Base-by-base conservation (phyloP, 208 protist species). In the Leishmania arabica region DNA sequence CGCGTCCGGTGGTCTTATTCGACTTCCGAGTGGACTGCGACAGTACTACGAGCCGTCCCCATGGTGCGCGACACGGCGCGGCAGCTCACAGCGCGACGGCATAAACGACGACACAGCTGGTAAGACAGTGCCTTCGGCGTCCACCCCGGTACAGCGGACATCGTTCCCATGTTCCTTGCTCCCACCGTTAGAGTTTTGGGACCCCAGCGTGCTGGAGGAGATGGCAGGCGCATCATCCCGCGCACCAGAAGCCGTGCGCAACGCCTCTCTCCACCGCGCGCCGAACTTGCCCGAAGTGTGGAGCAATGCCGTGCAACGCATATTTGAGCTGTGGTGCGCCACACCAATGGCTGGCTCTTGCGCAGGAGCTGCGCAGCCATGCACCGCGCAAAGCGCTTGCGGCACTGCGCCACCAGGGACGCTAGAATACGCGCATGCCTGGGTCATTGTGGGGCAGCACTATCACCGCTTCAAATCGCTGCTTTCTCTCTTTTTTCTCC, bases 401-500 rank as follows among this genome's bases (percentile, higher is more conserved):
- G 9, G 45, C 3, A n/a, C 66, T 19, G 56, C 19, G 1, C 19
- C 75, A 3, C 37, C 34, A 31, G n/a, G 73, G 7, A 54, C 77
- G 54, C 11, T 76, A 3, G 17, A 81, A 17, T 68, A 82, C 40
- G 78, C 78, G 13, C 77, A 86, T 40, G 21, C 27, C 17, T 86
- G 82, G 82, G 68, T 82, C 11, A 21, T 82, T 34, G 17, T 93
- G 49, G 88, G 84, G 9, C 74, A 91, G 77, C 92, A 95, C 83
- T 95, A 89, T 81, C 80, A 84, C 75, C 84, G 87, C 53, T 89
- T 95, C 66, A 82, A 86, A 64, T 84, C 86, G 40, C 78, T 92
- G 54, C 77, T 94, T 19, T 87, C 84, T 34, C 83, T 90, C 83
- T 83, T 85, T 31, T 84, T 89, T 60, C 66, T 86, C 51, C 86